phyloP scores from a whole-genome alignment of 805 yeast genomes.

The Komagataella pastoris region DNA sequence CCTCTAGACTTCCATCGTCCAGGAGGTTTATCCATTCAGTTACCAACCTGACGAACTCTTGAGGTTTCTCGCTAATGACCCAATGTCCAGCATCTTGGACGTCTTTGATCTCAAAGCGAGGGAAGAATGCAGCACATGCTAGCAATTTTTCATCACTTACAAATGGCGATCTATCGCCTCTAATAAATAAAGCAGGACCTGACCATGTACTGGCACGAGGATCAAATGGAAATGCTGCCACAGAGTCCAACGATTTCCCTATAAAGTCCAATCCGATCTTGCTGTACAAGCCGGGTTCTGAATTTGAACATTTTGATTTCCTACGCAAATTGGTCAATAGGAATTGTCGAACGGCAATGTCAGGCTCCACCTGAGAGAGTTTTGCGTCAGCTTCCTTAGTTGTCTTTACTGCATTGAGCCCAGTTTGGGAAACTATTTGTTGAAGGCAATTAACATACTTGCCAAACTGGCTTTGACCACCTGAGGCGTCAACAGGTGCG shows the following conservation, averaged over 20 bases:
- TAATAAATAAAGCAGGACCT: conserved; percentile 64
- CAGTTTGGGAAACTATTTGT: conserved; percentile 34
- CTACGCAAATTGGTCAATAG: conserved; percentile 54
- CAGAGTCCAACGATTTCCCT: conserved; percentile 45
- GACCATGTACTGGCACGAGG: conserved; percentile 38
- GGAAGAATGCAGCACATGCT: conserved; percentile 65
- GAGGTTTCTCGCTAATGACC: conserved; percentile 81
- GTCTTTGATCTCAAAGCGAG: conserved; percentile 59
- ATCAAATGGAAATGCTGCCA: conserved; percentile 71
- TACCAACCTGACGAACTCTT: conserved; percentile 52
- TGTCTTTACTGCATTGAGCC: conserved; percentile 23
- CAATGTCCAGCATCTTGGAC: conserved; percentile 77
- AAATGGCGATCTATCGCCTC: conserved; percentile 68
- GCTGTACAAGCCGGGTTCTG: conserved; percentile 23
- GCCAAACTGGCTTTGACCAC: conserved; percentile 37
- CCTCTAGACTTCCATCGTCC: not conserved
- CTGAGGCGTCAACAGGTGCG: conserved; percentile 61
- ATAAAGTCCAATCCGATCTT: conserved; percentile 65
- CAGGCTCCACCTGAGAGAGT: conserved; percentile 49
- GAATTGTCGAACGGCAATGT: conserved; percentile 60
- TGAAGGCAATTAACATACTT: conserved; percentile 52
- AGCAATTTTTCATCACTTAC: conserved; percentile 75
- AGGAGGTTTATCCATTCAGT: conserved; percentile 35
- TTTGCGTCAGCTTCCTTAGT: conserved; percentile 57
- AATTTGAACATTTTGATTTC: conserved; percentile 8